A percentile compares a stretch with the other conserved stretches of the same genome.
Conservation (phyloP, 2,329 filamentous ascomycete species). For the Aspergillus melleus region DNA sequence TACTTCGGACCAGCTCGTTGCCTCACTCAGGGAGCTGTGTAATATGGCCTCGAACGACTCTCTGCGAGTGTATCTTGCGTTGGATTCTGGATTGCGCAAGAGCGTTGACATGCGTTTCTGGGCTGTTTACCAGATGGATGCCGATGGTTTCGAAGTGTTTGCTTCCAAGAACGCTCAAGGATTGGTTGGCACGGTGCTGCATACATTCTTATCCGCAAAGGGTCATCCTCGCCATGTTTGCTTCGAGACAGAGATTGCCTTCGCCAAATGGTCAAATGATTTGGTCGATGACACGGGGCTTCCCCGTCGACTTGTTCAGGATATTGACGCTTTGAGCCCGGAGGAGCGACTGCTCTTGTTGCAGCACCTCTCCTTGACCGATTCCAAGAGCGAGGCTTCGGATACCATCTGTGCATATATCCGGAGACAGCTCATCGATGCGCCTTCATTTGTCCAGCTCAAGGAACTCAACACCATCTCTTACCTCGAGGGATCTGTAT, state of each 20-base stretch:
- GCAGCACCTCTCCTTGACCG: constrained; percentile 37
- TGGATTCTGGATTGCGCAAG: constrained; percentile 45
- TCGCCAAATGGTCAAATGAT: constrained; percentile 38
- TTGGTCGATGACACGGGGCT: constrained; percentile 30
- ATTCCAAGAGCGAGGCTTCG: constrained; percentile 28
- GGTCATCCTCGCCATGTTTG: constrained; percentile 41
- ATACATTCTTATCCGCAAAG: constrained; percentile 47
- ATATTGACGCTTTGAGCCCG: constrained; percentile 45
- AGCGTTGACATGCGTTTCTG: constrained; percentile 40
- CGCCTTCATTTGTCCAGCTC: constrained; percentile 41
- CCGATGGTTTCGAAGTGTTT: constrained; percentile 40
- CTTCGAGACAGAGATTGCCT: constrained; percentile 40
- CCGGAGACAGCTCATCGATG: constrained; percentile 37
- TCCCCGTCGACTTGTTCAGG: constrained; percentile 41
- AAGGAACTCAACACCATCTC: constrained; percentile 39
- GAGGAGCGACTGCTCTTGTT: constrained; percentile 42
- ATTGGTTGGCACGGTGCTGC: constrained; percentile 44
- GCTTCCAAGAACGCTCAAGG: constrained; percentile 48
- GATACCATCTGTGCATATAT: constrained; percentile 34
- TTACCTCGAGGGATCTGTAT: constrained; percentile 44
- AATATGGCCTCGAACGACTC: constrained; percentile 27
- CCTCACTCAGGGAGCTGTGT: constrained; percentile 32
- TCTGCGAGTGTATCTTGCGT: constrained; percentile 35
- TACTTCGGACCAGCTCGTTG: constrained; percentile 21
- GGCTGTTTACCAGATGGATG: constrained; percentile 40